Base-by-base conservation (phyloP, 2,329 filamentous ascomycete genomes). In the Microdochium bolleyi region DNA sequence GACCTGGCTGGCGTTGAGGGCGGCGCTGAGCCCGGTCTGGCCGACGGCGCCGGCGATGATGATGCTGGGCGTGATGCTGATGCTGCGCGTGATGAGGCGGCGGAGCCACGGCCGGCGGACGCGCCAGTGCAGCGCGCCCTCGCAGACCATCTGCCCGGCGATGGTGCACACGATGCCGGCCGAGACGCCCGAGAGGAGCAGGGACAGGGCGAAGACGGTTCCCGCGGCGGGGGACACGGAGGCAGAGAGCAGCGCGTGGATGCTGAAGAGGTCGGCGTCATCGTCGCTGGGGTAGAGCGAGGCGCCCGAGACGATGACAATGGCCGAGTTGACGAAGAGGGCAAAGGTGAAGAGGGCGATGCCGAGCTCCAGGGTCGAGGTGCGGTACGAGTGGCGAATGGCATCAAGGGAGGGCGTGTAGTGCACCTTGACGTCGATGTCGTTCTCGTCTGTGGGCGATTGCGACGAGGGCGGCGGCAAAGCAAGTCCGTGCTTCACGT, bases 121-220 rank as follows among this genome's bases (percentile, higher is more conserved):
- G 4, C 71, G 82, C 87, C 89, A 91, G 49, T 83, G 82, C 48
- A 95, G 67, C 55, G 90, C 88, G 7, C 90, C 90, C 66, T 95
- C 90, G 56, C 83, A 85, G 22, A 95, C 86, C 84, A 95, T 94
- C 67, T 95, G 90, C 0, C 90, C 90, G 0, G 90, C 82, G 59
- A 95, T 94, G 1, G 91, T 95, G 71, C 90, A 95, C 2, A 95
- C 86, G 34, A 95, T 89, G 5, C 90, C 90, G 0, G 90, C 90
- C 0, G 85, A 89, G 13, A 89, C 79, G 9, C 90, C 90, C 0
- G 87, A 92, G 1, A 95, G 79, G 0, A 95, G 78, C 1, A 95
- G 73, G 0, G 90, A 89, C 2, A 95, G 74, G 0, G 89, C 89
- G 57, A 95, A 95, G n/a, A 95, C 75, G 2, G 87, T 88, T 1